Conservation (phyloP, 1,139 yeast genomes). For the Magnusiomyces starmeri region DNA sequence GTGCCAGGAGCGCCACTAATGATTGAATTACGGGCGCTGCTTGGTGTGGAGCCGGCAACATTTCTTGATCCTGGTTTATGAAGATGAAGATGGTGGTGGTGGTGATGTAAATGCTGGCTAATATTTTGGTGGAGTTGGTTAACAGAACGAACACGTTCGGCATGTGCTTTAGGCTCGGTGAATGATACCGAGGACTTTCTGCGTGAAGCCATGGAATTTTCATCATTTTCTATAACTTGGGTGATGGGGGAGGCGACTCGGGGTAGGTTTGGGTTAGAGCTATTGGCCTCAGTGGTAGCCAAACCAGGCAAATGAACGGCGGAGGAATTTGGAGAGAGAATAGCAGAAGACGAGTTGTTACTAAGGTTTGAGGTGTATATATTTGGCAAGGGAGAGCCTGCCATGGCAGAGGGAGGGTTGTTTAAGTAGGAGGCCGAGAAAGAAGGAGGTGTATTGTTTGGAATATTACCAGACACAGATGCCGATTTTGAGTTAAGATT, state of each 20-base stretch:
- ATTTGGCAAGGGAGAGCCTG: background rate
- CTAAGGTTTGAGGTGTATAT: background rate
- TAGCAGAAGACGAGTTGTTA: background rate
- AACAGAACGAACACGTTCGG: conserved; percentile 14
- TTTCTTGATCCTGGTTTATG: background rate
- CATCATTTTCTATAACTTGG: background rate
- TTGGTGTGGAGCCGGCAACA: background rate
- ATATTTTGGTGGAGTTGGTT: conserved; percentile 13
- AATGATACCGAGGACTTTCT: conserved; percentile 12
- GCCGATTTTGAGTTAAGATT: background rate
- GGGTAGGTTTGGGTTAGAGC: background rate
- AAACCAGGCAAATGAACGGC: background rate
- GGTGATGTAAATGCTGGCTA: conserved; percentile 3
- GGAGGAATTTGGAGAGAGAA: background rate
- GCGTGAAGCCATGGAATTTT: background rate
- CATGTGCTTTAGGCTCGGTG: conserved; percentile 16
- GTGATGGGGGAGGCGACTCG: background rate
- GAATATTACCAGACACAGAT: background rate
- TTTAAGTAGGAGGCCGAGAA: background rate
- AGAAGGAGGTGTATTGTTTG: too few species aligned
- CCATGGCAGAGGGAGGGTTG: background rate
- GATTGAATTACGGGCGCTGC: conserved; percentile 1
- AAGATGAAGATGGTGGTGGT: background rate
- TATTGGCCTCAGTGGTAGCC: background rate
- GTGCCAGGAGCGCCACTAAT: background rate